Base-by-base conservation (phyloP, 371 early-diverging fungal species). In the Circinella umbellata region DNA sequence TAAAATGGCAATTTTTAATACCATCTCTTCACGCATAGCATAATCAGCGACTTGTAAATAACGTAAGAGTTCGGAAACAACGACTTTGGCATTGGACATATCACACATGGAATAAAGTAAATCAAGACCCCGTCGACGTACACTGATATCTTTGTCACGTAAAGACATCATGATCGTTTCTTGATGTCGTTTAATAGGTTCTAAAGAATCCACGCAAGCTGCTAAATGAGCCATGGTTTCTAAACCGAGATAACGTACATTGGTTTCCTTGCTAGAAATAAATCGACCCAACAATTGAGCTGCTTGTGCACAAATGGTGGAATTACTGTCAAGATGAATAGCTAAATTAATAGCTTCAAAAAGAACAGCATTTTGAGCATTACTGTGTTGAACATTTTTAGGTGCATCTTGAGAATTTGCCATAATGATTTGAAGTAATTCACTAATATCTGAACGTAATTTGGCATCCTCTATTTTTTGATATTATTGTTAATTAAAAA, bases 161-260 rank as follows among this genome's bases (percentile, higher is more conserved):
- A 98, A 79, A 0, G 96, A 94, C 74, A 89, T 82, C 68, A 96
- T 86, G 64, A 99, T 94, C 3, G 93, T 94, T 62, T 94, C 94
- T 79, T 97, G 96, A 73, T 96, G 93, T 34, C 86, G 81, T 70
- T 94, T 93, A 69, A 98, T 89, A 20, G 93, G 87, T 20, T 92
- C 93, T 18, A 97, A 73, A n/a, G 93, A 91, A 69, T 94, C 93
- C 0, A 91, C 88, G 63, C 92, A 92, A 0, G 94, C 94, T 0
- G 97, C 98, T 73, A 98, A 82, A 81, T 96, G 97, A 4, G 97
- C 92, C 98, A 98, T 97, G 13, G 98, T 94, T 76, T 98, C 99
- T 73, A 99, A 80, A 7, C 95, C 96, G 62, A 99, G 80, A 72
- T 97, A 99, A 39, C 98, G 91, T 18, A 95, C 89, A 72, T 99